Conservation (phyloP, 805 yeast genomes). For the Sugiyamaella chiloensis region DNA sequence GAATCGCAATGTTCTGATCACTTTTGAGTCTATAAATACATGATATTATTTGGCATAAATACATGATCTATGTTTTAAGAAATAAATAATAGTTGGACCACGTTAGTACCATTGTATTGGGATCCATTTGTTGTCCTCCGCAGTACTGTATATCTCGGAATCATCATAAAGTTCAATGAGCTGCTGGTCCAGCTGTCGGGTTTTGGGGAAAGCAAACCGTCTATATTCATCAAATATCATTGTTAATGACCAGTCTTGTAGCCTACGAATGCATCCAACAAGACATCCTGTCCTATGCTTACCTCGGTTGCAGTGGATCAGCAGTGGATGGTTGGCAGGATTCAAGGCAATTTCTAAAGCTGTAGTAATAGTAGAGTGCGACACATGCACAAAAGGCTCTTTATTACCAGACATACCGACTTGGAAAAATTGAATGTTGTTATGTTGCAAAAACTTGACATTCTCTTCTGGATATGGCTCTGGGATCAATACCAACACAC, state of each 20-base stretch:
- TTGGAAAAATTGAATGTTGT: conserved; percentile 71
- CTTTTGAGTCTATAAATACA: too few species aligned
- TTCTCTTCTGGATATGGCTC: conserved; percentile 88
- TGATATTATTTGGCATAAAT: too few species aligned
- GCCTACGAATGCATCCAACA: conserved; percentile 84
- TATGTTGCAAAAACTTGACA: conserved; percentile 53
- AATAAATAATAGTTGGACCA: not conserved
- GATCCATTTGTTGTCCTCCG: conserved; percentile 52
- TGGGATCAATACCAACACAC: conserved; percentile 80
- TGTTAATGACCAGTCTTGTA: conserved; percentile 89
- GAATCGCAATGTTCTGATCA: too few species aligned
- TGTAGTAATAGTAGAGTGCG: conserved; percentile 63
- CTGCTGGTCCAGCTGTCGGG: conserved; percentile 92
- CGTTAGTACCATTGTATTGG: conserved; percentile 59
- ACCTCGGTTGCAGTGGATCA: conserved; percentile 94
- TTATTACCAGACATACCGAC: conserved; percentile 94
- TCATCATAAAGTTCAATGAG: conserved; percentile 87
- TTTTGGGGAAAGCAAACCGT: conserved; percentile 91
- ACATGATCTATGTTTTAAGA: too few species aligned
- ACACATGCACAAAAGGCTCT: conserved; percentile 75
- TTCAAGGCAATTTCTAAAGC: conserved; percentile 79
- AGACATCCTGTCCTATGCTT: conserved; percentile 96
- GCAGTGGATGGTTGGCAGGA: conserved; percentile 85
- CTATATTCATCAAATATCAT: conserved; percentile 96
- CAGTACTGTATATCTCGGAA: conserved; percentile 53